These are phyloP conservation scores for Polyplosphaeria fusca DNA, from an alignment of 495 filamentous ascomycete species.

Conservation along the genomic window DNA sequence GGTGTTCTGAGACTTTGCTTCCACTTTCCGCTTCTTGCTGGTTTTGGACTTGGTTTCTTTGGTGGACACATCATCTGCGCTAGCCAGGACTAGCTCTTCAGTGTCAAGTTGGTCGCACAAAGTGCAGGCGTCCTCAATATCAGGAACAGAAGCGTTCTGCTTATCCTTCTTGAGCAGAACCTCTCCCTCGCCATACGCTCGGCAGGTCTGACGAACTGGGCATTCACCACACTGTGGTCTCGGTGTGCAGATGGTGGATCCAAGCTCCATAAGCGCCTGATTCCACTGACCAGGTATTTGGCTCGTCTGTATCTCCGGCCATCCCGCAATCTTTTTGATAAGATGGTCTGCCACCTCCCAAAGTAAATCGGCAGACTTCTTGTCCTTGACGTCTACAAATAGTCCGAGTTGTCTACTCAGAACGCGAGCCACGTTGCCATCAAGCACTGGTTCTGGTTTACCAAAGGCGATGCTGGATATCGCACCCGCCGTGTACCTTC, in stretches of 20 bases:
- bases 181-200: conserved; percentile 20
- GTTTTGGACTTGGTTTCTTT: background rate
- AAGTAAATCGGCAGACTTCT: conserved; percentile 11
- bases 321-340: conserved; percentile 14
- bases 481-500: conserved; percentile 23
- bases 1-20: background rate
- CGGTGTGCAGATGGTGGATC: conserved; percentile 24
- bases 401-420: conserved; percentile 26
- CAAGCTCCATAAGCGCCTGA: conserved; percentile 31
- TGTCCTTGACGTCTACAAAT: conserved; percentile 25
- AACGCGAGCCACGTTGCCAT: conserved; percentile 24
- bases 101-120: conserved; percentile 24
- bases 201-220: conserved; percentile 19
- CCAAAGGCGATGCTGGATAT: conserved; percentile 29
- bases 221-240: conserved; percentile 24
- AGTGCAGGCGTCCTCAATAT: conserved; percentile 17
- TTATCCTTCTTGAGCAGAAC: background rate
- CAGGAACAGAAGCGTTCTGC: background rate
- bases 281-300: conserved; percentile 22
- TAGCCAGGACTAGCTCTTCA: conserved; percentile 13
- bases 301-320: conserved; percentile 1
- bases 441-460: conserved; percentile 18
- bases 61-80: background rate
- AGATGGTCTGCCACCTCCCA: conserved; percentile 20
- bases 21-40: conserved; percentile 12